Evolutionary conservation across 768 basidiomycete genomes (phyloP).

Genomic region (Galerina sulciceps): DNA sequence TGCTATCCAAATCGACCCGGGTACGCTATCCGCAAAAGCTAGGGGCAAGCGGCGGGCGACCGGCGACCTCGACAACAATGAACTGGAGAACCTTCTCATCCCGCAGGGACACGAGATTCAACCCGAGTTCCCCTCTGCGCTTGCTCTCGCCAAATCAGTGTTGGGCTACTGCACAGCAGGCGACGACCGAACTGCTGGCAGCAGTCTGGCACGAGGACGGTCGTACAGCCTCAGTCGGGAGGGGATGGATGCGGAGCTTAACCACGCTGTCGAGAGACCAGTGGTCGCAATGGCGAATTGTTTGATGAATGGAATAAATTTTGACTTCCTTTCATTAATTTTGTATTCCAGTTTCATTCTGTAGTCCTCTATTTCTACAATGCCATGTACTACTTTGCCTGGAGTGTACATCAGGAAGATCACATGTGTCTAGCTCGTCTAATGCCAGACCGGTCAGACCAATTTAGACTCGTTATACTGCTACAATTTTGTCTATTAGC

Average conservation of each 20-base stretch:
- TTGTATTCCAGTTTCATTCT: too few relatives aligned
- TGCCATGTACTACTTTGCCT: too few relatives aligned
- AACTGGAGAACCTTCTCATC: constrained; percentile 23
- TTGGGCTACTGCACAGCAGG: constrained; percentile 29
- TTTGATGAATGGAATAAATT: too few relatives aligned
- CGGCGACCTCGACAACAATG: constrained; percentile 35
- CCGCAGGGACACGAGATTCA: constrained; percentile 43
- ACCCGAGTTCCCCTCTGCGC: constrained; percentile 33
- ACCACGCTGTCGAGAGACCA: constrained; percentile 37
- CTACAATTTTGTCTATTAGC: too few relatives aligned
- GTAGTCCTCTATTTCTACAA: too few relatives aligned
- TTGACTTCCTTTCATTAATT: too few relatives aligned
- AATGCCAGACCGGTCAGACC: too few relatives aligned
- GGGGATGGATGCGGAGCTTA: constrained; percentile 40
- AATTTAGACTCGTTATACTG: too few relatives aligned
- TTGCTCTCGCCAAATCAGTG: constrained; percentile 33
- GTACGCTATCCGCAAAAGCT: constrained; percentile 41
- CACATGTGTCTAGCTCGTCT: too few relatives aligned
- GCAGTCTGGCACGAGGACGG: constrained; percentile 10
- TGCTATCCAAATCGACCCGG: constrained; percentile 26
- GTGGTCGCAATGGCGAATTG: not conserved
- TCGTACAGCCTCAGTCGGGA: constrained; percentile 25
- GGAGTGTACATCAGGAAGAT: too few relatives aligned
- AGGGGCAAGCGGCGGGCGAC: constrained; percentile 65
- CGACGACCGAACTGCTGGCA: constrained; percentile 20